These are phyloP conservation scores for Fusarium sp. DNA, from an alignment of 2,329 filamentous ascomycete species.

Conservation along the genomic window DNA sequence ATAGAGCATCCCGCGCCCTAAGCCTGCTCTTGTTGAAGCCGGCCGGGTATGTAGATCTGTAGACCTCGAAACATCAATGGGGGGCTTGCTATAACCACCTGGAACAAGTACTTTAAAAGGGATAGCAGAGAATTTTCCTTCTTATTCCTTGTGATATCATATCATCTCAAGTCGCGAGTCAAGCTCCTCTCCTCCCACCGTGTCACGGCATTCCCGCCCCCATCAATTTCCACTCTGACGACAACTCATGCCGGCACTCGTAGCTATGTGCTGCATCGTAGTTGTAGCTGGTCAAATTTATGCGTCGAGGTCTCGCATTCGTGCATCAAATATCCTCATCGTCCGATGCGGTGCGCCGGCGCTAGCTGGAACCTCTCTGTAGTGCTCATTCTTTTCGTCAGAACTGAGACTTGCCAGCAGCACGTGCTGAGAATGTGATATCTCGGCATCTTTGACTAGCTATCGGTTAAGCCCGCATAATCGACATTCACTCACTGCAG, in stretches of 20 bases:
- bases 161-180: conserved; percentile 2
- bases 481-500: neutral
- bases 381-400: conserved; percentile 2
- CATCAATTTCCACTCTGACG: conserved; percentile 37
- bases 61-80: conserved; percentile 15
- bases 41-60: conserved; percentile 15
- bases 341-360: neutral
- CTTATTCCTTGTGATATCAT: conserved; percentile 11
- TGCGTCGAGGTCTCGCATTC: conserved; percentile 1
- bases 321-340: neutral
- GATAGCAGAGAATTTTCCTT: conserved; percentile 17
- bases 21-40: conserved; percentile 3
- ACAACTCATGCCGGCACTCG: conserved; percentile 37
- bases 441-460: neutral
- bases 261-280: conserved; percentile 1
- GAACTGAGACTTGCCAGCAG: neutral
- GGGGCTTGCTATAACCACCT: conserved; percentile 6
- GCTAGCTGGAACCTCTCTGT: conserved; percentile 2
- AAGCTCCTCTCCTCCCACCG: conserved; percentile 23
- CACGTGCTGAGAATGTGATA: neutral
- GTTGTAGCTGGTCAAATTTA: neutral
- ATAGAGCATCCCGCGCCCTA: conserved; percentile 3
- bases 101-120: conserved; percentile 1
- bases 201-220: conserved; percentile 34
- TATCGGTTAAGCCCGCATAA: conserved; percentile 5